Evolutionary conservation across 352 stramenopile genomes (phyloP).

Genomic region (Plasmopara viticola): DNA sequence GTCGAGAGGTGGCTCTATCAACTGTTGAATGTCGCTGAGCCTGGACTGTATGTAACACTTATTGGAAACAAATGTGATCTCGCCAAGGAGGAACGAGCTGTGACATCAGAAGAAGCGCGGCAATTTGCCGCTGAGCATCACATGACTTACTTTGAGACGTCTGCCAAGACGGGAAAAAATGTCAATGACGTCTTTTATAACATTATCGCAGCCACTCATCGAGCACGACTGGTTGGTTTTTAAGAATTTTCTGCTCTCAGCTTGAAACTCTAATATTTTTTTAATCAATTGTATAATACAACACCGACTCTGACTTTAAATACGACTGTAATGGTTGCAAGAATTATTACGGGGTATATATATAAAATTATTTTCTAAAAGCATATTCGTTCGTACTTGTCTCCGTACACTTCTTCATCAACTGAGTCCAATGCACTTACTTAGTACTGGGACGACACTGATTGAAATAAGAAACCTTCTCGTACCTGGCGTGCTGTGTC

Average conservation of each 20-base stretch:
- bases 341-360: too few relatives aligned
- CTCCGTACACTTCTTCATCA: slow-evolving; percentile 46
- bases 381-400: slow-evolving; percentile 22
- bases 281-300: background rate
- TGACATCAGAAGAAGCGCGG: slow-evolving; percentile 54
- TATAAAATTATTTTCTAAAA: too few relatives aligned
- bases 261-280: slow-evolving; percentile 26
- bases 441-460: slow-evolving; percentile 1
- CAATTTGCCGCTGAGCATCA: slow-evolving; percentile 59
- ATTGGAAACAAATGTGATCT: slow-evolving; percentile 78
- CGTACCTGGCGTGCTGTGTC: slow-evolving; percentile 21
- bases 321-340: too few relatives aligned
- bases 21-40: slow-evolving; percentile 63
- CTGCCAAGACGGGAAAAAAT: slow-evolving; percentile 64
- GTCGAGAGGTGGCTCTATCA: slow-evolving; percentile 70
- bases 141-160: slow-evolving; percentile 80
- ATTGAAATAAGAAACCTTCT: slow-evolving; percentile 1
- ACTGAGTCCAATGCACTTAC: background rate
- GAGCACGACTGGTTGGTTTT: slow-evolving; percentile 32
- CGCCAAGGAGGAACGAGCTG: slow-evolving; percentile 28
- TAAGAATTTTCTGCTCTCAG: slow-evolving; percentile 22
- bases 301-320: background rate
- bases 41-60: slow-evolving; percentile 56
- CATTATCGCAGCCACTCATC: slow-evolving; percentile 51
- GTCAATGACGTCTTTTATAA: slow-evolving; percentile 53